Evolutionary conservation across 1,139 yeast genomes (phyloP), one percentile per base, ranked within the genome.

Genomic region (Saccharomyces hybrid): DNA sequence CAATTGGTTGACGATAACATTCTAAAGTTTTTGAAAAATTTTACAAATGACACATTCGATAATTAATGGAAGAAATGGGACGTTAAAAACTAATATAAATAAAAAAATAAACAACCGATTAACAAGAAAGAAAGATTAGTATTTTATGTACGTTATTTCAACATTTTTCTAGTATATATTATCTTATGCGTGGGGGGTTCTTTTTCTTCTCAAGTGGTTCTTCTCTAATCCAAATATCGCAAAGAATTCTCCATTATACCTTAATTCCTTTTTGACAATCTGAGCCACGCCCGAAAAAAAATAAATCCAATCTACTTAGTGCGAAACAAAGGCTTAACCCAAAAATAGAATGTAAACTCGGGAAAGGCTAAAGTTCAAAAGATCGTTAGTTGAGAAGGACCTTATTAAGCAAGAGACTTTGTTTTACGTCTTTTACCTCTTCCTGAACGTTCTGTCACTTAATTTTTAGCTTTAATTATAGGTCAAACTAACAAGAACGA

Each of bases 1-100:
- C 61, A 61, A 48, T 52, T 69, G 50, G 72, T 75, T 56, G 70
- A 70, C 52, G 70, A 70, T 54, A 72, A 68, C 54, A 51, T 68
- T 47, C 57, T 68, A 27, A 58, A 59, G 42, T 68, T 67, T 55
- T 63, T 64, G 55, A 55, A 62, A 21, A 55, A 62, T 29, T 65
- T 59, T 52, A 61, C 71, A 7, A 66, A 67, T 52, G 61, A 59
- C 44, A 62, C 61, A 53, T 68, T 60, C 57, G 71, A 68, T 54
- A 58, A 54, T 48, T 64, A 19, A 50, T 24, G 5, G 26, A 24
- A 24, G 26, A 24, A 29, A 19, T 12, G 4, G n/a, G 11, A 46
- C 11, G 29, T 8, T n/a, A 29, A 31, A 16, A 21, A 12, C 24
- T n/a, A 44, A 50, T 14, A 27, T n/a, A n/a, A 46, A 21, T 16